Conservation (phyloP, 805 yeast species). For the Teunomyces kruisii region DNA sequence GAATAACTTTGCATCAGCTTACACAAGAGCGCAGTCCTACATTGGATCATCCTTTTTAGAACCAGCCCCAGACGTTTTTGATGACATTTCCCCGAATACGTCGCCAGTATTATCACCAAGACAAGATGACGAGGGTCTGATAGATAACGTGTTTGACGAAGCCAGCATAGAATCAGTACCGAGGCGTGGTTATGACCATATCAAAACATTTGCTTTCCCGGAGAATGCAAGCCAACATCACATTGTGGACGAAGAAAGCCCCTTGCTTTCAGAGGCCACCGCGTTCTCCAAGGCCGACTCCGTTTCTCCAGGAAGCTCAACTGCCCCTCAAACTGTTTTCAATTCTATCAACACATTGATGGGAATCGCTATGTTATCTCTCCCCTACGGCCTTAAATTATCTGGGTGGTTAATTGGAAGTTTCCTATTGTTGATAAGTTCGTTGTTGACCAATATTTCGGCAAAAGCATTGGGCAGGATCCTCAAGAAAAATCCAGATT, state of each 20-base stretch:
- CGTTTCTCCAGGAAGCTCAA: slow-evolving; percentile 37
- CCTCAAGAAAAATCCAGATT: slow-evolving; percentile 74
- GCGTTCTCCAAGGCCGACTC: background rate
- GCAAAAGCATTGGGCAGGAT: slow-evolving; percentile 73
- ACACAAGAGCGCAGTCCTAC: slow-evolving; percentile 35
- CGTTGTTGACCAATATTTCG: slow-evolving; percentile 69
- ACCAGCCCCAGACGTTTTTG: slow-evolving; percentile 9
- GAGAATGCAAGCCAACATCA: background rate
- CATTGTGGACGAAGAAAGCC: background rate
- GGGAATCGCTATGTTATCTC: slow-evolving; percentile 67
- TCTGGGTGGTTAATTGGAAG: slow-evolving; percentile 70
- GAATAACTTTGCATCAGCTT: slow-evolving; percentile 40
- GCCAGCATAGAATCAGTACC: background rate
- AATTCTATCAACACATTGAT: slow-evolving; percentile 65
- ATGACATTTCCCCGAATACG: slow-evolving; percentile 22
- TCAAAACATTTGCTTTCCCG: slow-evolving; percentile 4
- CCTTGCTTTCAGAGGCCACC: background rate
- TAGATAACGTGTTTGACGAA: slow-evolving; percentile 12
- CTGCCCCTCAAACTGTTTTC: slow-evolving; percentile 69
- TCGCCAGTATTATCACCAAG: slow-evolving; percentile 14
- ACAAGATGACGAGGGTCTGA: slow-evolving; percentile 6
- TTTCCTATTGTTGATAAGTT: slow-evolving; percentile 57
- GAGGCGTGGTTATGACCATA: slow-evolving; percentile 1
- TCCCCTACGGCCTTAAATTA: slow-evolving; percentile 62
- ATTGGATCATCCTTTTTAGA: slow-evolving; percentile 9